Conservation (phyloP, 768 basidiomycete genomes). For the Kwoniella sp. region DNA sequence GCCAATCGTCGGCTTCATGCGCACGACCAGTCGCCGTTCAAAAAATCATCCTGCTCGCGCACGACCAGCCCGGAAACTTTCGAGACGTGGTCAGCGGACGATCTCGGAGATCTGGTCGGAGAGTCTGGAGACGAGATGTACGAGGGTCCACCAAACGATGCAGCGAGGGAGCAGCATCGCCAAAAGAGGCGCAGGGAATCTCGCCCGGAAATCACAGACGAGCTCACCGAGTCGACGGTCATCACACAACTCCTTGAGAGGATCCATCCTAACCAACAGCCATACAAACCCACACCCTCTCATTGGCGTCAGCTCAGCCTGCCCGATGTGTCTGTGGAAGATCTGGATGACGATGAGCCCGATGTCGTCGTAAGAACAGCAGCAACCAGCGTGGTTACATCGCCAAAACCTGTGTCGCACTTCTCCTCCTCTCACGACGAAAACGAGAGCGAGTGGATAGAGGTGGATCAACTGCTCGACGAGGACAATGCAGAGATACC, state of each 20-base stretch:
- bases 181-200: slow-evolving; percentile 12
- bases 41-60: not conserved
- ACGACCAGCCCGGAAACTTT: not conserved
- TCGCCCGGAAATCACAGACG: slow-evolving; percentile 37
- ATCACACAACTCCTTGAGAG: slow-evolving; percentile 17
- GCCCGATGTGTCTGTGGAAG: slow-evolving; percentile 8
- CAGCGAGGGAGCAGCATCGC: slow-evolving; percentile 2
- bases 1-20: slow-evolving; percentile 8
- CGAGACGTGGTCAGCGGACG: slow-evolving; percentile 21
- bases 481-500: too few relatives aligned
- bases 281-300: not conserved
- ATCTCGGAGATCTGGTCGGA: slow-evolving; percentile 38
- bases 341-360: slow-evolving; percentile 2
- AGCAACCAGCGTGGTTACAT: not conserved
- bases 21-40: too few relatives aligned
- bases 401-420: not conserved
- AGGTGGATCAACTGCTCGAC: slow-evolving; percentile 28
- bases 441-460: slow-evolving; percentile 46
- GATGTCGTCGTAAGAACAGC: not conserved
- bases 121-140: slow-evolving; percentile 29
- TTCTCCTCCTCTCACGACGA: not conserved
- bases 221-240: slow-evolving; percentile 35
- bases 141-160: slow-evolving; percentile 13
- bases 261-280: not conserved
- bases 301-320: slow-evolving; percentile 4